A percentile compares a stretch with the other conserved stretches of the same genome.
Conservation (phyloP, 2,329 filamentous ascomycete species). For the Fonsecaea monophora region DNA sequence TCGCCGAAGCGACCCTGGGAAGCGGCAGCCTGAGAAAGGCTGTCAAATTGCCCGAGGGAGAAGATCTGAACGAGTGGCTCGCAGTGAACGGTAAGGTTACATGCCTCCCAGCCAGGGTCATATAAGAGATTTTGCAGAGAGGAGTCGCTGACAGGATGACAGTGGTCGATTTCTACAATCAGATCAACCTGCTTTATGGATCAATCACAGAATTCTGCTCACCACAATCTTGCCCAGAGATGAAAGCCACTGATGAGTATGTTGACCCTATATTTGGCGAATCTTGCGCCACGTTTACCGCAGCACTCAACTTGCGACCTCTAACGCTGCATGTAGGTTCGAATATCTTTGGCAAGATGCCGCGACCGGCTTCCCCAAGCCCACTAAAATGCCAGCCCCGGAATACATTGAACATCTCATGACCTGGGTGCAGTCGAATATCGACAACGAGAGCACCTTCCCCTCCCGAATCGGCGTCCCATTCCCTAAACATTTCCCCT, state of each 20-base stretch:
- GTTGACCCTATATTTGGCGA: conserved; percentile 40
- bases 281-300: conserved; percentile 7
- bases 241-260: conserved; percentile 99
- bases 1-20: conserved; percentile 94
- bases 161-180: conserved; percentile 99
- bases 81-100: conserved; percentile 81
- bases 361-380: conserved; percentile 83
- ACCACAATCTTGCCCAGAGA: conserved; percentile 93
- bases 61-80: conserved; percentile 97
- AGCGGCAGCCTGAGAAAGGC: conserved; percentile 95
- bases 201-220: conserved; percentile 99
- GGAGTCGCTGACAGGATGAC: conserved; percentile 35
- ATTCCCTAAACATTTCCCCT: conserved; percentile 90
- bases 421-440: conserved; percentile 92
- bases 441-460: conserved; percentile 94
- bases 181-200: conserved; percentile 98
- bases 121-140: conserved; percentile 10
- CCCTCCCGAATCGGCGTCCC: conserved; percentile 93
- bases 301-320: conserved; percentile 18
- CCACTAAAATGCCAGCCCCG: conserved; percentile 96
- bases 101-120: neutral
- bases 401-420: conserved; percentile 98
- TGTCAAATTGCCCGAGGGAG: conserved; percentile 94
- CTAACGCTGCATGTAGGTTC: conserved; percentile 65
- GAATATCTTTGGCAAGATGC: conserved; percentile 99